These are phyloP conservation scores for Fusarium albosuccineum DNA, from an alignment of 2,329 filamentous ascomycete species.

Conservation along the genomic window DNA sequence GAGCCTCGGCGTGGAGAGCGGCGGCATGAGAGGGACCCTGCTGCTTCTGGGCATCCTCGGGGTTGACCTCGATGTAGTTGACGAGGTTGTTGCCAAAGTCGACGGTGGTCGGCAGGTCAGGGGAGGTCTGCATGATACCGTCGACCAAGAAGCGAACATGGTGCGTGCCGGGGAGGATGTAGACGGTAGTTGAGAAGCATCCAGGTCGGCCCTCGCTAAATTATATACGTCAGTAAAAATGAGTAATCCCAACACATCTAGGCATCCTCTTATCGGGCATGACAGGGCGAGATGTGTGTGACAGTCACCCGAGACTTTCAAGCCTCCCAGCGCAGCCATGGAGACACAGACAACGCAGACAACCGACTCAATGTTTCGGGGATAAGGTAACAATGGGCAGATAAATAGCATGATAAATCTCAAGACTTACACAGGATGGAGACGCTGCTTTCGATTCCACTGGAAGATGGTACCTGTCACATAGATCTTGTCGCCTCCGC, in stretches of 20 bases:
- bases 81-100: constrained; percentile 98
- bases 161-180: constrained; percentile 92
- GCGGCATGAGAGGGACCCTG: constrained; percentile 48
- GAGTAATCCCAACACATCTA: constrained; percentile 6
- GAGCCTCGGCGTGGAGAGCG: constrained; percentile 46
- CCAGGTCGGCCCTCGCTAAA: constrained; percentile 68
- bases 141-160: constrained; percentile 97
- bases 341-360: constrained; percentile 43
- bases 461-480: constrained; percentile 98
- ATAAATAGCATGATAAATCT: constrained; percentile 9
- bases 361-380: constrained; percentile 42
- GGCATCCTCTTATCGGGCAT: constrained; percentile 3
- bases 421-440: constrained; percentile 83
- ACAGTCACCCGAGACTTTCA: constrained; percentile 39
- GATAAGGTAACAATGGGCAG: constrained; percentile 11
- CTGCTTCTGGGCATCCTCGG: constrained; percentile 70
- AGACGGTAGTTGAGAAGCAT: constrained; percentile 81
- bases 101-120: constrained; percentile 90
- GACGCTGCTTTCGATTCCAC: constrained; percentile 93
- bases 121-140: constrained; percentile 90
- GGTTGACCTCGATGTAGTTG: constrained; percentile 95
- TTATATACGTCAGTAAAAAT: constrained; percentile 34
- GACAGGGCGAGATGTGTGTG: constrained; percentile 25
- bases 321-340: constrained; percentile 38
- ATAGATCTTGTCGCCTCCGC: constrained; percentile 88